Conservation (phyloP, 2,329 filamentous ascomycete species). For the Verruconis gallopava region DNA sequence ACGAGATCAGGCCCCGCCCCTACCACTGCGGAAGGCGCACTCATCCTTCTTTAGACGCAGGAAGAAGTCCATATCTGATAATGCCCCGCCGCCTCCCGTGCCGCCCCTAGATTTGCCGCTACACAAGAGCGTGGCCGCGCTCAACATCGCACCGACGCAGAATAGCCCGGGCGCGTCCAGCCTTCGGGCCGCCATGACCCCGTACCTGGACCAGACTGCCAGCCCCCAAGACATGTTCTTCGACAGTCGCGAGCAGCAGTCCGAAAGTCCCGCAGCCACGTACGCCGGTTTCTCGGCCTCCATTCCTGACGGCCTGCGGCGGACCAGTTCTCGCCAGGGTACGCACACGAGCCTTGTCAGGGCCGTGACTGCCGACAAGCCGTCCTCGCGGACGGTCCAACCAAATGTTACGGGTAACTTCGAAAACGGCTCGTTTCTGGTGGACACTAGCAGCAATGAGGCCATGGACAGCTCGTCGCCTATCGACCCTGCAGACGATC, state of each 20-base stretch:
- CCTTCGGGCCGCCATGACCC: slow-evolving; percentile 75
- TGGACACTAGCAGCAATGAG: slow-evolving; percentile 41
- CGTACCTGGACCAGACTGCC: slow-evolving; percentile 44
- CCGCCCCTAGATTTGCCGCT: slow-evolving; percentile 31
- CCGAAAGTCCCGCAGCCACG: not conserved
- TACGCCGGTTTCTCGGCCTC: not conserved
- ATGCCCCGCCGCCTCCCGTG: slow-evolving; percentile 47
- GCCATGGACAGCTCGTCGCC: slow-evolving; percentile 15
- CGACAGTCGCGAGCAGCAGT: slow-evolving; percentile 8
- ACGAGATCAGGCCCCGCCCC: slow-evolving; percentile 8
- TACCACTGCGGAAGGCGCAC: slow-evolving; percentile 54
- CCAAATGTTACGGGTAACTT: slow-evolving; percentile 14
- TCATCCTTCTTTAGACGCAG: slow-evolving; percentile 88
- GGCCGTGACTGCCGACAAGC: slow-evolving; percentile 6
- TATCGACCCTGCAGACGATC: not conserved
- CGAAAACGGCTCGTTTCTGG: slow-evolving; percentile 36
- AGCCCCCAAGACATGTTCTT: slow-evolving; percentile 13
- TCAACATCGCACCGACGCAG: slow-evolving; percentile 35
- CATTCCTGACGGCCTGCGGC: not conserved
- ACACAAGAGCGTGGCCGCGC: slow-evolving; percentile 21
- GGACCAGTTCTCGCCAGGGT: slow-evolving; percentile 1
- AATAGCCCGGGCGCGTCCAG: slow-evolving; percentile 54
- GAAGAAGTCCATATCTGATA: slow-evolving; percentile 76
- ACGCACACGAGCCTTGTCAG: slow-evolving; percentile 10
- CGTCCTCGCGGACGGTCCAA: slow-evolving; percentile 14